Evolutionary conservation across 202 grass and related monocot species (phyloP).

Genomic region (Schoenoplectus tabernaemontani): DNA sequence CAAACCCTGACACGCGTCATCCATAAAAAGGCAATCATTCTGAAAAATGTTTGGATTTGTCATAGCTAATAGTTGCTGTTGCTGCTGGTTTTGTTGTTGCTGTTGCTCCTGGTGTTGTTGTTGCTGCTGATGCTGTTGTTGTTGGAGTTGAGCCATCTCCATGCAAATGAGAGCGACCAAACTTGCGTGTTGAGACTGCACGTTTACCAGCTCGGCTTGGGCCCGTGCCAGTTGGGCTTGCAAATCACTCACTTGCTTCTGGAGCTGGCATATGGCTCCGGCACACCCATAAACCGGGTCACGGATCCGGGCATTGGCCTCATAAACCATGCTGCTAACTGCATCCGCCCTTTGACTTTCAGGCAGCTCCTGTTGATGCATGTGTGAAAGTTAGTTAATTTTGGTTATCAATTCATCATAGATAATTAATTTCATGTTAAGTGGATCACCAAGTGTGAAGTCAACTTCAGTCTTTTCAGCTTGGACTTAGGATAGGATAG

Average conservation of each 20-base stretch:
- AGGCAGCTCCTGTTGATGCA: conserved; percentile 68
- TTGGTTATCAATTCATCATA: too few relatives aligned
- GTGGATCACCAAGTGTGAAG: neutral
- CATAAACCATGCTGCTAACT: conserved; percentile 98
- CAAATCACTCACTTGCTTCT: conserved; percentile 62
- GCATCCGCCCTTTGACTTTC: conserved; percentile 77
- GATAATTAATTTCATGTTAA: neutral
- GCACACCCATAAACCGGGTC: conserved; percentile 90
- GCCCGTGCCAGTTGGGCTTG: conserved; percentile 81
- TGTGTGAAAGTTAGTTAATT: neutral
- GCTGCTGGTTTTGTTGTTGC: neutral
- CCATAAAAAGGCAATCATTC: conserved; percentile 27
- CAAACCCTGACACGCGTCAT: conserved; percentile 29
- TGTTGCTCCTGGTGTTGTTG: too few relatives aligned
- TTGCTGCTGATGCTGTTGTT: conserved; percentile 1
- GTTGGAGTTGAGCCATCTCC: conserved; percentile 40
- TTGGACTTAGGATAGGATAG: neutral
- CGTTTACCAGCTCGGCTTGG: conserved; percentile 53
- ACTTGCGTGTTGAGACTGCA: conserved; percentile 58
- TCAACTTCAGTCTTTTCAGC: neutral
- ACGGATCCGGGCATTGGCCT: conserved; percentile 64
- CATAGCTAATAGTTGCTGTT: neutral
- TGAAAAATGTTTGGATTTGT: conserved; percentile 5
- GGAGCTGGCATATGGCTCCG: conserved; percentile 79
- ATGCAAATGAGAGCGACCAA: conserved; percentile 72